Evolutionary conservation across 2,329 filamentous ascomycete genomes (phyloP).

Genomic region (Diaporthe amygdali): DNA sequence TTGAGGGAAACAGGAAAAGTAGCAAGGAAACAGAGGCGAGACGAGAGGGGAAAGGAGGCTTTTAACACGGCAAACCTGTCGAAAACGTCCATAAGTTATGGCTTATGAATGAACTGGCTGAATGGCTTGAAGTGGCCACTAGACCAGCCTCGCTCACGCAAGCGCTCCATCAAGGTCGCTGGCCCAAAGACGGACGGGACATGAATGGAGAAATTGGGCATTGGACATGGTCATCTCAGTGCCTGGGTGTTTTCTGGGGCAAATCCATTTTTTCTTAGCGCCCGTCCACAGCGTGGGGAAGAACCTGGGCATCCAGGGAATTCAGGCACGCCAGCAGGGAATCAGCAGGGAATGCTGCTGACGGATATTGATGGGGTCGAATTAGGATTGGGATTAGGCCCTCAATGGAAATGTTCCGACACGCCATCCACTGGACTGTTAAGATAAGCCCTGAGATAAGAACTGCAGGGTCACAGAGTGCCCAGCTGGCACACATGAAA

Average conservation of each 20-base stretch:
- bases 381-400: too few species aligned
- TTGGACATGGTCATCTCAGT: not conserved
- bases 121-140: not conserved
- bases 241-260: not conserved
- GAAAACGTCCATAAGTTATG: not conserved
- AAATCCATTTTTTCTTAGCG: constrained; percentile 11
- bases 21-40: not conserved
- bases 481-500: too few species aligned
- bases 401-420: constrained; percentile 1
- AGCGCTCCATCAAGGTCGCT: not conserved
- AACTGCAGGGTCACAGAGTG: too few species aligned
- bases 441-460: too few species aligned
- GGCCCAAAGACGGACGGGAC: not conserved
- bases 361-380: not conserved
- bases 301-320: too few species aligned
- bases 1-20: not conserved
- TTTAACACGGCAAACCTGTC: not conserved
- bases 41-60: not conserved
- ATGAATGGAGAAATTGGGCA: too few species aligned
- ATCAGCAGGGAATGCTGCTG: too few species aligned
- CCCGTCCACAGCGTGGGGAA: constrained; percentile 1
- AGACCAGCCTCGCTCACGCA: not conserved
- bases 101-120: too few species aligned
- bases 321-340: not conserved
- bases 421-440: too few species aligned